A percentile compares a stretch with the other conserved stretches of the same genome.
Conservation (phyloP, 345 rosid genomes). For the Salix udensis region DNA sequence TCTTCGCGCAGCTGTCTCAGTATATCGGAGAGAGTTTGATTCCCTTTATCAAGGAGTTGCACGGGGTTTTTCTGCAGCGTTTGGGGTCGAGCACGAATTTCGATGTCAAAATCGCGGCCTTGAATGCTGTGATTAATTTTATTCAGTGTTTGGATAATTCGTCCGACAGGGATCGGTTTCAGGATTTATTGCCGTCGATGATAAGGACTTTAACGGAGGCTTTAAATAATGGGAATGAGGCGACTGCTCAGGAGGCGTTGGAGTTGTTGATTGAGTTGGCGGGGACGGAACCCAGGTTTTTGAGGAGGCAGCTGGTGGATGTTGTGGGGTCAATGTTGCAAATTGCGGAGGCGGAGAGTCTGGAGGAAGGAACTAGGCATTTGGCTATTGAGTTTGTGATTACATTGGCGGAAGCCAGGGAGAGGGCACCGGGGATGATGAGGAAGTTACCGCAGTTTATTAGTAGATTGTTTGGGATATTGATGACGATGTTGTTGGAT, state of each 20-base stretch:
- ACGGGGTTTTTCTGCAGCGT: conserved; percentile 74
- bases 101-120: conserved; percentile 90
- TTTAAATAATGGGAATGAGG: conserved; percentile 79
- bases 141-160: conserved; percentile 76
- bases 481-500: conserved; percentile 91
- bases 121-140: conserved; percentile 88
- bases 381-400: conserved; percentile 93
- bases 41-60: conserved; percentile 78
- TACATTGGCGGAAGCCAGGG: conserved; percentile 92
- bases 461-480: conserved; percentile 71
- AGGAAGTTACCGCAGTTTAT: conserved; percentile 97
- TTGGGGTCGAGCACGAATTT: conserved; percentile 50
- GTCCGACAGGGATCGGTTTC: conserved; percentile 86
- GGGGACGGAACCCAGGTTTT: conserved; percentile 86
- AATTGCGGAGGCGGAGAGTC: conserved; percentile 87
- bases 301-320: conserved; percentile 83
- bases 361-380: conserved; percentile 92
- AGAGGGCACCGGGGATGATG: conserved; percentile 99
- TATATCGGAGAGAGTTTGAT: conserved; percentile 78
- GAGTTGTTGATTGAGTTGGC: conserved; percentile 96
- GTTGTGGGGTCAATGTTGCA: conserved; percentile 94
- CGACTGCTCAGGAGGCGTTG: conserved; percentile 92
- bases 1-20: conserved; percentile 88
- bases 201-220: conserved; percentile 91
- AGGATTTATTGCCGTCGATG: conserved; percentile 92